A percentile compares a stretch with the other conserved stretches of the same genome.
Evolutionary conservation across 768 basidiomycete genomes (phyloP).

Genomic region (Peribolospora baueri): DNA sequence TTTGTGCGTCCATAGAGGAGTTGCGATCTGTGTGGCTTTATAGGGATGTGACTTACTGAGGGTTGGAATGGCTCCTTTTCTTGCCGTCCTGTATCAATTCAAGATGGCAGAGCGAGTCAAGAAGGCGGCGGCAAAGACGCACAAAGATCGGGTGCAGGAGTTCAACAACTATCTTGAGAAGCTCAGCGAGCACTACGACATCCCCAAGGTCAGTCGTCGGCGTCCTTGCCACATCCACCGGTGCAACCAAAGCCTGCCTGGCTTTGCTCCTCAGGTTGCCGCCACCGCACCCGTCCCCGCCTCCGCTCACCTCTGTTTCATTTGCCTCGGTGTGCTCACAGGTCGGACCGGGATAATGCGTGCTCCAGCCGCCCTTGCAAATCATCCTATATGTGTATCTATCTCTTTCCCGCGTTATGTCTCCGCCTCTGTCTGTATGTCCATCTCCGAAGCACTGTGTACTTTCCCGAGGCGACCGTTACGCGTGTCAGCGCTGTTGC

Average conservation of each 20-base stretch:
- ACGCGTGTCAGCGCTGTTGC: no score
- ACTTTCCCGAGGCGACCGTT: no score
- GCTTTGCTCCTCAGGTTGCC: neutral
- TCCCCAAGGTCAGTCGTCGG: slow-evolving; percentile 43
- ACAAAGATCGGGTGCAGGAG: slow-evolving; percentile 80
- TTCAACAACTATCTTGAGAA: slow-evolving; percentile 67
- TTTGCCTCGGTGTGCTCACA: neutral
- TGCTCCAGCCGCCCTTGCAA: no score
- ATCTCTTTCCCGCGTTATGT: no score
- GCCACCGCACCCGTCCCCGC: neutral
- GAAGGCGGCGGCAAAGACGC: slow-evolving; percentile 56
- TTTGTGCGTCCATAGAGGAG: no score
- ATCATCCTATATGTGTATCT: no score
- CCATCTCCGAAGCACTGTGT: no score
- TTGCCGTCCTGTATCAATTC: neutral
- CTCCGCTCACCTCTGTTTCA: neutral
- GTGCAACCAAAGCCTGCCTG: neutral
- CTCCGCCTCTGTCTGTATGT: no score
- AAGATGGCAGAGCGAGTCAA: slow-evolving; percentile 52
- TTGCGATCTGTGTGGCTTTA: no score
- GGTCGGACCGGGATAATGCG: slow-evolving; percentile 4
- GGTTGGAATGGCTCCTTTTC: no score
- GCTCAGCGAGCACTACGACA: slow-evolving; percentile 81
- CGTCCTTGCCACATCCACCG: no score
- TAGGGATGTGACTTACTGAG: no score